Evolutionary conservation across 805 yeast species (phyloP), one percentile per base, ranked within the genome.

Genomic region (Scheffersomyces lignosus): DNA sequence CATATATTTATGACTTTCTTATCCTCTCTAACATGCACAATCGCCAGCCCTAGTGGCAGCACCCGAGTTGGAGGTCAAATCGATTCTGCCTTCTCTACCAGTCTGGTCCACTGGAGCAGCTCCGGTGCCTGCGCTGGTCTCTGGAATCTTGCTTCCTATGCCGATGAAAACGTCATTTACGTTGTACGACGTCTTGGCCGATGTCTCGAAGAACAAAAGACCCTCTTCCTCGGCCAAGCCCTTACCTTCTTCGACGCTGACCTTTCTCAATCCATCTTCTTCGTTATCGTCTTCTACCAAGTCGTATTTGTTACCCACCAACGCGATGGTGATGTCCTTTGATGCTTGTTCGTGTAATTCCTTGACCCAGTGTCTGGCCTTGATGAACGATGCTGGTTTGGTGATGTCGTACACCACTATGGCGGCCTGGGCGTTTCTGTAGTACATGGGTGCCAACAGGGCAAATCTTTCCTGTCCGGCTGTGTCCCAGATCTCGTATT

Each of bases 391-490:
- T 10, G 95, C 93, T 3, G 96, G 96, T 56, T 89, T 89, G 27
- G 98, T 90, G 48, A 91, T 79, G 55, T 91, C 99, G 60, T 91
- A 91, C 7, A 91, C 99, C 10, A 93, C 96, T 44, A 91, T 70
- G 0, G 98, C 98, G 18, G 96, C 95, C 60, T 90, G 96, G 12
- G 99, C 97, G 56, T 93, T 91, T 59, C 99, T 78, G 68, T 91
- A 91, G 65, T 91, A 91, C 93, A 91, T 84, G 18, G 98, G 98
- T 1, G 98, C 97, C 54, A 91, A 75, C 17, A 91, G 82, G 12
- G 97, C 96, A 70, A 91, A 91, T 46, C 99, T 70, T 62, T 91
- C 99, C 70, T 91, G 98, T 15, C 99, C 99, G 2, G 98, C 98
- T 10, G 98, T 90, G 60, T 90, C 98, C 95, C 96, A 87, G 41